Base-by-base conservation (phyloP, 2,329 filamentous ascomycete genomes). In the Graphilbum sp. region DNA sequence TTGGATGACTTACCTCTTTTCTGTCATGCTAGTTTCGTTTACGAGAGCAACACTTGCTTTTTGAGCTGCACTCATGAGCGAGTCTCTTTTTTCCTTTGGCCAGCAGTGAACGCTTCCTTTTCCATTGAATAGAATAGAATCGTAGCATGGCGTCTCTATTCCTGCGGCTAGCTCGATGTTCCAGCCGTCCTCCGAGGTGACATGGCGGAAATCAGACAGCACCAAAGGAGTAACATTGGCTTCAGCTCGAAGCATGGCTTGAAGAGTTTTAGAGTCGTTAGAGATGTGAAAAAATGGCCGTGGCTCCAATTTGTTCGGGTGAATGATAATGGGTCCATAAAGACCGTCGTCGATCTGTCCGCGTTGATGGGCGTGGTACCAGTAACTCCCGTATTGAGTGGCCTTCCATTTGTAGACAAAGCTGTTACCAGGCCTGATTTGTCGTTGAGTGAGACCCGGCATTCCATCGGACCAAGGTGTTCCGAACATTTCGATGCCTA, bases 401-500 rank as follows among this genome's bases (percentile, higher is more conserved):
- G 72, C 71, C n/a, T 55, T 61, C 57, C 67, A 78, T 24, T 55
- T 56, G 47, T 77, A 72, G 0, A 58, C 55, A 46, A 67, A 77
- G 21, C 51, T 58, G 3, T 50, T 47, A 2, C 63, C 63, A 1
- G 69, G 61, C 12, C 53, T 47, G 39, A 77, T 73, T 4, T 63
- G 54, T 4, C 55, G 55, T 46, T 77, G 72, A 1, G 64, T 62
- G 2, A 76, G 50, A 2, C 72, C 72, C 1, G 70, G 67, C 0
- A 71, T 64, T 23, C 73, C 73, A 41, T 78, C 73, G 0, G 69
- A 66, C 71, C 70, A 76, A 0, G 69, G 66, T 0, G 69, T 74
- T 17, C 55, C 54, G 2, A 52, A 45, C 56, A 70, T 67, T 25
- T 66, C 63, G 24, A 73, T 54, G 9, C 62, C 62, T 51, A 12